A percentile compares a stretch with the other conserved stretches of the same genome.
Evolutionary conservation across 108 stramenopile species (phyloP).

Genomic region (Skeletonema costatum): DNA sequence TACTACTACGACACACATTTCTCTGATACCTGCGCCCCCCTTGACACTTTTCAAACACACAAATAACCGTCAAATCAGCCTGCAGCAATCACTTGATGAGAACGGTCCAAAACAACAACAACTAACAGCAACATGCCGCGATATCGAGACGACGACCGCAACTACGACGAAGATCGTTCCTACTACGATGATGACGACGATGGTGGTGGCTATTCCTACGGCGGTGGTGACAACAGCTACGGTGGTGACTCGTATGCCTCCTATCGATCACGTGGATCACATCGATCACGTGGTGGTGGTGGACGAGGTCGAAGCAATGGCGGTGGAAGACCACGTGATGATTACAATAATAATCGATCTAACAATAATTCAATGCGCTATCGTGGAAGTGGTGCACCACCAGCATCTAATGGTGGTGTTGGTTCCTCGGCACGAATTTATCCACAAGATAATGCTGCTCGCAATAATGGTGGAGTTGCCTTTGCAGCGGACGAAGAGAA

Average conservation of each 20-base stretch:
- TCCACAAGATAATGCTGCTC: neutral
- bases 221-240: neutral
- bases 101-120: neutral
- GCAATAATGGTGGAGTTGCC: neutral
- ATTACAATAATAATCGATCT: neutral
- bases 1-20: too few species aligned
- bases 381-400: neutral
- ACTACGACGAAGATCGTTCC: neutral
- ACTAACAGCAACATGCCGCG: neutral
- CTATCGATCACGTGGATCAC: neutral
- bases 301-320: neutral
- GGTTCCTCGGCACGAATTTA: neutral
- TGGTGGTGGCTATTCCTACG: neutral
- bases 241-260: neutral
- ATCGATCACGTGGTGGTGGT: neutral
- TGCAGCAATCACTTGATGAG: too few species aligned
- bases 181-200: neutral
- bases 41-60: too few species aligned
- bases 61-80: too few species aligned
- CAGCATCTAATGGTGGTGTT: too few species aligned
- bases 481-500: neutral
- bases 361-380: neutral
- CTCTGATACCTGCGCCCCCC: too few species aligned
- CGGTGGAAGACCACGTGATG: neutral
- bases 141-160: neutral